Base-by-base conservation (phyloP, 805 yeast genomes). In the Osmozyma mogii region DNA sequence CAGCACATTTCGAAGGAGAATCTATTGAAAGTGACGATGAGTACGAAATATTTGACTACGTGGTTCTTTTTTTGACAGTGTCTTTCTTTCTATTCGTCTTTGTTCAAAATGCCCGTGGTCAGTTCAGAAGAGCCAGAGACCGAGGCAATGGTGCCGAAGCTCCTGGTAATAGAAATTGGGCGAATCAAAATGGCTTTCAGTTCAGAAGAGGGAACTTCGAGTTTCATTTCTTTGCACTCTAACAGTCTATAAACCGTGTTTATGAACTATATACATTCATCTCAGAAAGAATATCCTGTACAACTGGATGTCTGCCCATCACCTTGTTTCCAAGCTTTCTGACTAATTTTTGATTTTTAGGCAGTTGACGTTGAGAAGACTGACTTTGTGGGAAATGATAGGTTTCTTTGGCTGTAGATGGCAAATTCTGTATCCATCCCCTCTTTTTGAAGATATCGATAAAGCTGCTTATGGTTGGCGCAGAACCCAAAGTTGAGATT, bases 401-500 rank as follows among this genome's bases (percentile, higher is more conserved):
- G 9, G 56, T 35, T 3, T 44, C 34, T 11, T 57, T 46, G 5
- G 74, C 75, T 21, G 51, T 46, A 2, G 45, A 38, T 2, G 81
- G 78, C 9, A 83, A 51, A 17, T 68, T 57, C 41, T 76, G 70
- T 20, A 76, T 58, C 95, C 95, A 87, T 0, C 68, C 62, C 31
- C 70, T 68, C 4, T 55, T 43, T 25, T 70, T 65, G 9, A 84
- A 53, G 14, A 84, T 52, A 3, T 66, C 58, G 50, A 85, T 64
- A 41, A 87, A 81, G 9, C 70, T 71, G 29, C 68, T 65, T 27
- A 81, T 62, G 8, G 76, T 68, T 3, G 61, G 63, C 23, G 69
- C 68, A 15, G 58, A 60, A 17, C 59, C 52, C 39, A 85, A 56
- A 0, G 95, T 82, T 7, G 60, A 57, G 31, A 65, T 66, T 2